Evolutionary conservation across 2,329 filamentous ascomycete species (phyloP), one percentile per base, ranked within the genome.

Genomic region (Hypoxylon sp.): DNA sequence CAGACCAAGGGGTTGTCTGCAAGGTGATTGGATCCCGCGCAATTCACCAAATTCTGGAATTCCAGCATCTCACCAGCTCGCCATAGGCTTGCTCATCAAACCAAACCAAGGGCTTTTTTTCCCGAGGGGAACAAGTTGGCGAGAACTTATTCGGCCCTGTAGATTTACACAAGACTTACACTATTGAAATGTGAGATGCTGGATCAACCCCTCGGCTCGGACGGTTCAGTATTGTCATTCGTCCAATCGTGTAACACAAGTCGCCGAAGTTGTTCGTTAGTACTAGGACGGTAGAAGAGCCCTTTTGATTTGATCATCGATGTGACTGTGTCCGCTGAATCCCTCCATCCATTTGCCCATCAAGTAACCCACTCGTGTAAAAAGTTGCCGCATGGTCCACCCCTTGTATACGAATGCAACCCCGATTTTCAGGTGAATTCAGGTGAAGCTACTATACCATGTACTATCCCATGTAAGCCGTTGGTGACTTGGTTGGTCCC

Each of bases 341-440:
- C 52, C 63, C 48, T 64, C 60, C 58, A 60, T 66, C 63, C 59
- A 60, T 65, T 65, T 46, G 60, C 48, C 64, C 62, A 65, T 67
- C 55, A n/a, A 55, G 53, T 60, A 59, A 62, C 38, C 58, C 57
- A 58, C 53, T 68, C 68, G 55, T 61, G 59, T 25, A 62, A 63
- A 63, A 59, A 55, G 66, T 64, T 71, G 66, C 66, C 68, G 68
- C 65, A 67, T 64, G 63, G 60, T 52, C 66, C 63, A 64, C 62
- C 57, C 38, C 32, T 52, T 52, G 60, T 66, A 64, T 50, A 65
- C 63, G 49, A 63, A 53, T 65, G 68, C 69, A 72, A 69, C 72
- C 58, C 73, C 73, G 68, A 68, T 63, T 69, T 72, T 76, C 74
- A 76, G 74, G 74, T 76, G 74, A 75, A 72, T 74, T 76, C 74